These are phyloP conservation scores for Rhodotorula graminis DNA, from an alignment of 768 basidiomycete species.

Conservation along the genomic window DNA sequence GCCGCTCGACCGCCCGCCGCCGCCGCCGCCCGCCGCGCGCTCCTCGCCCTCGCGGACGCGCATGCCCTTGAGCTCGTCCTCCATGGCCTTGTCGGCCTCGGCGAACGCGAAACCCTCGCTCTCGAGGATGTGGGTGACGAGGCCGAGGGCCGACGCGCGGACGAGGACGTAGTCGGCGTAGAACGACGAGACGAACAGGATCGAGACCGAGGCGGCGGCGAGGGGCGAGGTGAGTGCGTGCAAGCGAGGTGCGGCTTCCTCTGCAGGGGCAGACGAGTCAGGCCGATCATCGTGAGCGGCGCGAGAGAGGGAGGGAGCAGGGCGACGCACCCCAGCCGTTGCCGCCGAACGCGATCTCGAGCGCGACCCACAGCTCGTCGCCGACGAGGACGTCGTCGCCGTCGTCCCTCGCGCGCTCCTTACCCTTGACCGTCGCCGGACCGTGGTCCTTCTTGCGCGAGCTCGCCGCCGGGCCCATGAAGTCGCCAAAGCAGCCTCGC, in stretches of 20 bases:
- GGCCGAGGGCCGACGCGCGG: slow-evolving; percentile 53
- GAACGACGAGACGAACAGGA: slow-evolving; percentile 76
- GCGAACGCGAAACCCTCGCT: slow-evolving; percentile 56
- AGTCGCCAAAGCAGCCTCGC: slow-evolving; percentile 62
- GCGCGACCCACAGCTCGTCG: slow-evolving; percentile 68
- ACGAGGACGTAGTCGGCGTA: slow-evolving; percentile 79
- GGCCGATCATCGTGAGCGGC: slow-evolving; percentile 49
- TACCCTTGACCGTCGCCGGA: neutral
- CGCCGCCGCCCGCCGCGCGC: neutral
- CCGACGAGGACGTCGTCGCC: slow-evolving; percentile 46
- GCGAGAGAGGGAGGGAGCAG: slow-evolving; percentile 24
- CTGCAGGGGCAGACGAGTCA: neutral
- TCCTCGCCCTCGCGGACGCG: neutral
- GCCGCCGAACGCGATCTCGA: slow-evolving; percentile 75
- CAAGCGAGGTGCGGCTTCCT: slow-evolving; percentile 64
- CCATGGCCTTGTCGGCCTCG: slow-evolving; percentile 2
- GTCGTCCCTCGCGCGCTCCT: neutral
- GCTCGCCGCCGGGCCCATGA: slow-evolving; percentile 42
- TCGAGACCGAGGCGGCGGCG: slow-evolving; percentile 71
- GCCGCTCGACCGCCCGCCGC: neutral
- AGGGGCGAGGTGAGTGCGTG: slow-evolving; percentile 71
- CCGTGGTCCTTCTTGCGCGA: neutral
- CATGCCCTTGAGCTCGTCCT: neutral
- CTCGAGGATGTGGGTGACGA: slow-evolving; percentile 60
- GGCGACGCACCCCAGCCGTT: slow-evolving; percentile 59